These are phyloP conservation scores for Aspergillus haitiensis DNA, from an alignment of 495 filamentous ascomycete genomes.

Conservation along the genomic window DNA sequence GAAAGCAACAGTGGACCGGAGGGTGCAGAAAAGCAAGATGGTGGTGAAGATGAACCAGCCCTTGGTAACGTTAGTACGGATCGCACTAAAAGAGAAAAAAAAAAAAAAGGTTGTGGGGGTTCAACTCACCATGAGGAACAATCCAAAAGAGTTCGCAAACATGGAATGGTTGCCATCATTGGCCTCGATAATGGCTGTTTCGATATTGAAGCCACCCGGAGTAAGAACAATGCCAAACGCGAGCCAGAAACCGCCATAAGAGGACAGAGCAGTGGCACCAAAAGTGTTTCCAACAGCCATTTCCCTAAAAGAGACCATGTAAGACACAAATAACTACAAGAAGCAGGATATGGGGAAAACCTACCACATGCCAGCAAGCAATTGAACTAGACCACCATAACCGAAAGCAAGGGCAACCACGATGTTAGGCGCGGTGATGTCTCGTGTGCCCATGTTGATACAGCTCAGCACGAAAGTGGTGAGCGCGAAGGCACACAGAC, in stretches of 20 bases:
- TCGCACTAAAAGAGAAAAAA: background rate
- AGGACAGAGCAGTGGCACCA: slow-evolving; percentile 93
- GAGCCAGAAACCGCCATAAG: slow-evolving; percentile 98
- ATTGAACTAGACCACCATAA: slow-evolving; percentile 87
- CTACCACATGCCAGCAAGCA: slow-evolving; percentile 97
- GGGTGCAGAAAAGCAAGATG: slow-evolving; percentile 81
- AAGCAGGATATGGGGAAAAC: slow-evolving; percentile 36
- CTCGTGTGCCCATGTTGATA: slow-evolving; percentile 73
- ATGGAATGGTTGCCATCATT: slow-evolving; percentile 20
- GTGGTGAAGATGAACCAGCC: slow-evolving; percentile 99
- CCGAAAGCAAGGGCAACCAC: slow-evolving; percentile 70
- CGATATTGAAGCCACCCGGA: slow-evolving; percentile 69
- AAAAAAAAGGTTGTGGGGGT: background rate
- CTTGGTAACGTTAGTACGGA: slow-evolving; percentile 33
- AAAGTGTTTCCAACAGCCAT: slow-evolving; percentile 98
- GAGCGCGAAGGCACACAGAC: slow-evolving; percentile 86
- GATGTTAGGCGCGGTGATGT: slow-evolving; percentile 62
- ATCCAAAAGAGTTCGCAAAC: slow-evolving; percentile 71
- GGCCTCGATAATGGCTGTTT: slow-evolving; percentile 23
- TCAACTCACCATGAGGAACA: slow-evolving; percentile 75
- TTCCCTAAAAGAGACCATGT: slow-evolving; percentile 63
- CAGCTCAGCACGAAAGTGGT: slow-evolving; percentile 91
- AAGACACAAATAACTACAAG: background rate
- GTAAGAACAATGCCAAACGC: slow-evolving; percentile 87
- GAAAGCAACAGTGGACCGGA: slow-evolving; percentile 94